These are phyloP conservation scores for Crithidia mellificae DNA, from an alignment of 208 protist species.

Conservation along the genomic window DNA sequence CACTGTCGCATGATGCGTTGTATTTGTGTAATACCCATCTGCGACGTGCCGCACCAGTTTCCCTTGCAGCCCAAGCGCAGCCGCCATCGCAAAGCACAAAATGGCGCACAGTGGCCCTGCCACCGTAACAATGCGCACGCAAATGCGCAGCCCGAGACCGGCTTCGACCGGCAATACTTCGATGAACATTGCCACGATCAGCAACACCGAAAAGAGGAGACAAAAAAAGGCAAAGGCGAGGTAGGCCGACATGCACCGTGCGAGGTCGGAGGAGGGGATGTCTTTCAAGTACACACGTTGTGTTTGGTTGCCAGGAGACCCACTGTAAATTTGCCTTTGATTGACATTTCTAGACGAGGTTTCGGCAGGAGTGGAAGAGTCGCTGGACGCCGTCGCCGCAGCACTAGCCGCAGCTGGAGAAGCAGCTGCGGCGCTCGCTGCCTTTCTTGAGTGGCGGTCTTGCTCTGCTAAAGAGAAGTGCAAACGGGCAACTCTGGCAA, in stretches of 20 bases:
- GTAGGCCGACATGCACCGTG: slow-evolving; percentile 47
- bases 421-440: too few species aligned
- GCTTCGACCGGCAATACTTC: slow-evolving; percentile 25
- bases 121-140: slow-evolving; percentile 22
- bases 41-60: slow-evolving; percentile 29
- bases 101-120: slow-evolving; percentile 24
- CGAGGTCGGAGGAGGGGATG: slow-evolving; percentile 13
- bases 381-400: neutral
- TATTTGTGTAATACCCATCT: slow-evolving; percentile 31
- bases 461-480: too few species aligned
- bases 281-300: slow-evolving; percentile 16
- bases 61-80: slow-evolving; percentile 29
- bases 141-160: neutral
- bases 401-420: too few species aligned
- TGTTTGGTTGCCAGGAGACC: neutral
- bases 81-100: slow-evolving; percentile 38
- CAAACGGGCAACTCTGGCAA: too few species aligned
- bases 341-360: too few species aligned
- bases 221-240: slow-evolving; percentile 36
- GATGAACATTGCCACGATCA: slow-evolving; percentile 28
- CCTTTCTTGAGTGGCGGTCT: too few species aligned
- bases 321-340: neutral
- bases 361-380: neutral
- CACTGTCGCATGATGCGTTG: neutral
- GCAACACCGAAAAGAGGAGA: slow-evolving; percentile 29